Base-by-base conservation (phyloP, 2,329 filamentous ascomycete species). In the Fusarium sp. region DNA sequence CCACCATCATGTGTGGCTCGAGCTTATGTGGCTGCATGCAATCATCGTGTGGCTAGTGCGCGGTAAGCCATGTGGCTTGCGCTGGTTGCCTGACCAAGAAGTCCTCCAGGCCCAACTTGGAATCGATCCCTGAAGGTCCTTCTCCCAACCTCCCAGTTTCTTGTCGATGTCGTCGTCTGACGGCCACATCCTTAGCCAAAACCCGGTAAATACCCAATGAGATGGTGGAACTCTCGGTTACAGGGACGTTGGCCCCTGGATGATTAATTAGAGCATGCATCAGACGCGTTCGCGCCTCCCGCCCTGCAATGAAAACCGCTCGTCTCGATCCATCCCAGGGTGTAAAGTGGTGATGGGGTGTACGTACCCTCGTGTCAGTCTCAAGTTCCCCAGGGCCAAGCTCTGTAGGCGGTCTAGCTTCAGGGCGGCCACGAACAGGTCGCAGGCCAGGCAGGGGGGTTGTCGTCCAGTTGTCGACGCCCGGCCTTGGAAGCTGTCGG, bases 91-190 rank as follows among this genome's bases (percentile, higher is more conserved):
- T 30, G 66, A 50, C 56, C 32, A 58, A 14, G 37, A 15, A 22
- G 37, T 17, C 47, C 50, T 64, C 50, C 50, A 65, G 68, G 63
- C 71, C 60, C 20, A n/a, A 67, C 62, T 57, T 72, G 72, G 62
- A 69, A 59, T 30, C 65, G 50, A 73, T 72, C 72, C 72, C 40
- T 70, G 66, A 68, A 75, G 57, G 40, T 62, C 60, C 35, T 37
- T 6, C 54, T 75, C 72, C 76, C 76, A 77, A 71, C 76, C 76
- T 76, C 74, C 74, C 50, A 64, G 66, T 65, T 76, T 77, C 68
- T 60, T 72, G 54, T 68, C 65, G 62, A 69, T 66, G 63, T 47
- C 70, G 66, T 64, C 75, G 64, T 63, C 66, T 67, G 57, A 62
- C 37, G 40, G 56, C 30, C 57, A 68, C 70, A 64, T 57, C 58